Evolutionary conservation across 2,329 filamentous ascomycete species (phyloP), one percentile per base, ranked within the genome.

Genomic region (Monosporascus sp.): DNA sequence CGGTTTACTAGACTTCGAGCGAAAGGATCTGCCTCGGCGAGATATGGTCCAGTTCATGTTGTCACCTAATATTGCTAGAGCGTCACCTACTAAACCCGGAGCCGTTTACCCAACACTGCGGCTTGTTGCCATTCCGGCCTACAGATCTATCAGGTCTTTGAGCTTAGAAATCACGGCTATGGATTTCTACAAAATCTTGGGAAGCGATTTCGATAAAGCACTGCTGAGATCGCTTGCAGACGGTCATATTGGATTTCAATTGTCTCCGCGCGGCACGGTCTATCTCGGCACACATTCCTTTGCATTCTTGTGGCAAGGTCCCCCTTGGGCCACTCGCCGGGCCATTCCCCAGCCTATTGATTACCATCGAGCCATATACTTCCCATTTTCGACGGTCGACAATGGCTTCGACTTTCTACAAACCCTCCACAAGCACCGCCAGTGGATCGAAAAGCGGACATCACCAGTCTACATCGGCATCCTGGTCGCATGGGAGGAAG

Each of bases 311-410:
- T 42, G 2, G 39, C 6, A 20, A 11, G 18, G 3, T 7, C 17
- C 7, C 18, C 5, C 27, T 27, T 2, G n/a, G n/a, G n/a, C n/a
- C n/a, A n/a, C n/a, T n/a, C n/a, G n/a, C n/a, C n/a, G n/a, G n/a
- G n/a, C n/a, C n/a, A n/a, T n/a, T n/a, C n/a, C 8, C 5, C 1
- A 2, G 6, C 0, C 9, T 11, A 11, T 6, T 2, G 39, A 7
- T 1, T 1, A 6, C 22, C 20, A 14, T 11, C 18, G 14, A 20
- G 18, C 18, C 39, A 42, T 42, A 11, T 42, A 42, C 18, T 11
- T 42, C 3, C n/a, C n/a, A n/a, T 42, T 22, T 20, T 42, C 8
- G 5, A 20, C 18, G 9, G 17, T 11, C 18, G 17, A 8, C 7
- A 39, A 9, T 20, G 20, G 18, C 39, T 22, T 20, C 39, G 39